Evolutionary conservation across 1,284 basidiomycete genomes (phyloP), one percentile per base, ranked within the genome.

Genomic region (Leccinum variabile): DNA sequence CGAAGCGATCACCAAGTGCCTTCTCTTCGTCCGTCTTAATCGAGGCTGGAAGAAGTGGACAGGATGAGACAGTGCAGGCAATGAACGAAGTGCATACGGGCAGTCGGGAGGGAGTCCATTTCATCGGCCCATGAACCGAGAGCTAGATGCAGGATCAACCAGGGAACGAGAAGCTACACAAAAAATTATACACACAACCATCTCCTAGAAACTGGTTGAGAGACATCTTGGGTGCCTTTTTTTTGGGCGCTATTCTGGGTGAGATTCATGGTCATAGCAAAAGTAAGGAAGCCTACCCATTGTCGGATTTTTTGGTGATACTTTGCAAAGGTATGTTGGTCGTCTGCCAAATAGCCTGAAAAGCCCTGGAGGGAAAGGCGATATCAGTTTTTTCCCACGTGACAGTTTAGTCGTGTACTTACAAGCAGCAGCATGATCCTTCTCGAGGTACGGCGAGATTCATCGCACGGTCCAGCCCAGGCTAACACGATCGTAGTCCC

Each of bases 81-180:
- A 67, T 50, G 30, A 58, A 63, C 49, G 16, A 62, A 59, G 41
- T 63, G 81, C 94, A 81, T 78, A 96, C 95, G 95, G 73, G 93
- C 94, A 69, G 86, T 89, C 28, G 95, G 95, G 63, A 97, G 82
- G 50, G 84, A 72, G 66, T 96, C 94, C 92, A 96, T 94, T 77
- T 97, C 95, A 75, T 97, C 95, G n/a, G 95, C 95, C 95, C 95
- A 97, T 73, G 92, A 95, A 72, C 94, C 94, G 60, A 92, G 79
- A 63, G 86, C 91, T 93, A 46, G 5, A 66, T 44, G 59, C 65
- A 63, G 46, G 56, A 63, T 72, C 63, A 68, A 61, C 67, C 66
- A 57, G n/a, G 49, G 61, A 66, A 63, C 55, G 32, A 22, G 11
- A 30, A 44, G 39, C 46, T 35, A 33, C 41, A 59, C 37, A 53